A percentile compares a stretch with the other conserved stretches of the same genome.
These are phyloP conservation scores for Solanum appendiculatum DNA, from an alignment of 257 asterid genomes.

Conservation along the genomic window DNA sequence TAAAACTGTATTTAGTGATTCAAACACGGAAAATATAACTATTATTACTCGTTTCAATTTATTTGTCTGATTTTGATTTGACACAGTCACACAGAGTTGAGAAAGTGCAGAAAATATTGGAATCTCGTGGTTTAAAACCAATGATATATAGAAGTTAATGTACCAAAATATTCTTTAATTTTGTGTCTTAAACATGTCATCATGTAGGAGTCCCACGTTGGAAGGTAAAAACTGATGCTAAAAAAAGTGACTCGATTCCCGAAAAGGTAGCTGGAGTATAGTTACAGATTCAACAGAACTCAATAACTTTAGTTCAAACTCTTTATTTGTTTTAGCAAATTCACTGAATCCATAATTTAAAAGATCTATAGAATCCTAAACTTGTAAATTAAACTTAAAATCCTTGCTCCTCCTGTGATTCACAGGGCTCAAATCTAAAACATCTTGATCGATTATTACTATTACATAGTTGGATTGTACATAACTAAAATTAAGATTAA, in stretches of 20 bases:
- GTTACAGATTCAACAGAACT: neutral
- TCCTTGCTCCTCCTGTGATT: accelerated
- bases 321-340: too few species aligned
- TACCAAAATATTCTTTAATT: neutral
- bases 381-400: neutral
- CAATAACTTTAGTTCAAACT: neutral
- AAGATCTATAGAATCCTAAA: neutral
- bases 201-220: too few species aligned
- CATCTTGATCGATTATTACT: neutral
- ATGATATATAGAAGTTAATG: neutral
- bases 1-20: neutral
- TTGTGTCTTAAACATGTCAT: accelerated
- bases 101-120: neutral
- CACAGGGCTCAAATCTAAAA: neutral
- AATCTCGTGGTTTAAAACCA: neutral
- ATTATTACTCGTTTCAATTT: neutral
- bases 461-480: neutral
- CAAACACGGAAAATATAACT: neutral
- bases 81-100: neutral
- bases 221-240: neutral
- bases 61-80: neutral
- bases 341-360: neutral
- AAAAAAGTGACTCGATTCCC: neutral
- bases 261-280: neutral
- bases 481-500: neutral